phyloP scores from a whole-genome alignment of 495 filamentous ascomycete genomes.

The Neurospora sp. region DNA sequence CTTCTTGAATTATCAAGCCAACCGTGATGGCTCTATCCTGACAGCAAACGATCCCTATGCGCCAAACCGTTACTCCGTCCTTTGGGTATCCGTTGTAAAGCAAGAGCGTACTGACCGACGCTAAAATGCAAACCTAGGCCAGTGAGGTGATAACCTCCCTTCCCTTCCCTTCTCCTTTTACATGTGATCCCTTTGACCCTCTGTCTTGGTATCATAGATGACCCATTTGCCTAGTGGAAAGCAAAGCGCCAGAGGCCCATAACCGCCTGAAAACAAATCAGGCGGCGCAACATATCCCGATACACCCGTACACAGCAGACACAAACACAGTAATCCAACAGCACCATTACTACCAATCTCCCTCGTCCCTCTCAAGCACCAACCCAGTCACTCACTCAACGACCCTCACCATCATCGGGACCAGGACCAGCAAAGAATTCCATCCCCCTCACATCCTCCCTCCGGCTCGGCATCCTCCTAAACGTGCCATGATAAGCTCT shows the following conservation, averaged over 20 bases:
- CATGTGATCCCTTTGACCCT: not conserved
- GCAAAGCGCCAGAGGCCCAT: not conserved
- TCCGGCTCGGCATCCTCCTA: not conserved
- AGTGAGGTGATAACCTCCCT: not conserved
- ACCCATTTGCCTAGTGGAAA: not conserved
- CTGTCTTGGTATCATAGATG: not conserved
- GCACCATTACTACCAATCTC: not conserved
- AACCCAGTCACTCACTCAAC: not conserved
- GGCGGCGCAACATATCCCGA: not conserved
- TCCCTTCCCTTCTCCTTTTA: not conserved
- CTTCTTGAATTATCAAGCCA: not conserved
- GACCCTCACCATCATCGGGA: no score
- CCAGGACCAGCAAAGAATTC: not conserved
- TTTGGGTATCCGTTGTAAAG: not conserved
- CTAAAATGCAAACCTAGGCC: not conserved
- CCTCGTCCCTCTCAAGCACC: not conserved
- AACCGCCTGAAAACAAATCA: not conserved
- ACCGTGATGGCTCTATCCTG: not conserved
- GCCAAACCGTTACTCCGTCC: not conserved
- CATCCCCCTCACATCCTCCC: not conserved
- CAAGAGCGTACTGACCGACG: not conserved
- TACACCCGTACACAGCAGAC: no score
- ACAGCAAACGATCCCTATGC: not conserved
- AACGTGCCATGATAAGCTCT: not conserved
- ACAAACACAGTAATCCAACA: not conserved